Evolutionary conservation across 176 grass and related monocot species (phyloP), one percentile per base, ranked within the genome.

Genomic region (Cenchrus fungigraminus): DNA sequence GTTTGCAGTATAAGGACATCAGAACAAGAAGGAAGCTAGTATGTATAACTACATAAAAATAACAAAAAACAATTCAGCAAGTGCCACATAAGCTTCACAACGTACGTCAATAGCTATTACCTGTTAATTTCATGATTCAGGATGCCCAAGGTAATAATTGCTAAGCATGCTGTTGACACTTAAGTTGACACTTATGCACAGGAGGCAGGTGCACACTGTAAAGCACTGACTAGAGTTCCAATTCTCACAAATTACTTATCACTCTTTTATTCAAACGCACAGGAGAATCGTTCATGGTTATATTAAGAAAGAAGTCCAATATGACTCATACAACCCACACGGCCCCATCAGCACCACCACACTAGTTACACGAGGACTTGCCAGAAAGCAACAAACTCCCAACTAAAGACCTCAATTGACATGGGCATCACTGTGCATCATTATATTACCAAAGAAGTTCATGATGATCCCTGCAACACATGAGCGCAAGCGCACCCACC

Each of bases 1-100:
- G 4, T 63, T 70, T 63, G 53, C n/a, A 81, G 45, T 28, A 44
- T 59, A 89, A 43, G 60, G 80, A 68, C 52, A 84, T 60, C 42
- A 57, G 5, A 76, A 19, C 14, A 69, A 13, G 15, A 57, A 44
- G 65, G 20, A 68, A 80, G 65, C 1, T 43, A 80, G 52, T 53
- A 19, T 80, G 61, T 7, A 4, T 3, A 17, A 59, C 69, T 46
- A 81, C 1, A 76, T 19, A 61, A 69, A 47, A 51, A 64, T 60
- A 55, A 68, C 3, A 40, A 13, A 73, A 29, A 10, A 5, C 29
- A 13, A 73, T 60, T 19, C 25, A 51, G 19, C 5, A 34, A 47
- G 19, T 9, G 51, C 15, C 25, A 17, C 12, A 67, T 9, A 3
- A 37, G 50, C 32, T 79, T 74, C 28, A 6, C 50, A 50, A 57